Conservation (phyloP, 371 early-diverging fungal species). For the Apophysomyces variabilis region DNA sequence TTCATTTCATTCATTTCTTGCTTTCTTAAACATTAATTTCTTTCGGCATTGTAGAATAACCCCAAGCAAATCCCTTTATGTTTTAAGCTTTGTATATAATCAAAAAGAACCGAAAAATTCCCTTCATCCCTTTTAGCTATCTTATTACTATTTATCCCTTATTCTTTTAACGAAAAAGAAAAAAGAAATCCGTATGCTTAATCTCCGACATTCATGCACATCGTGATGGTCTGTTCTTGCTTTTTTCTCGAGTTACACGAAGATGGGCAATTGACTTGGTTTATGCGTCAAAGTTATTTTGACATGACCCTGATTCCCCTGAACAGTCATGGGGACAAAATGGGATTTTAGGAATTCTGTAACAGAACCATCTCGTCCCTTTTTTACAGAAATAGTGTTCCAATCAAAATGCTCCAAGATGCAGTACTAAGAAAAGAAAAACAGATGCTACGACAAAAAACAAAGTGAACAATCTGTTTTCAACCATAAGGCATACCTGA, state of each 20-base stretch:
- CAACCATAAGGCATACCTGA: too few relatives aligned
- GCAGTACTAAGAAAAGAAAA: too few relatives aligned
- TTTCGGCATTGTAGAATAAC: constrained; percentile 4
- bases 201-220: constrained; percentile 8
- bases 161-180: not conserved
- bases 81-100: not conserved
- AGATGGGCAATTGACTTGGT: not conserved
- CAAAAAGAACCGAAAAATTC: not conserved
- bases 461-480: too few relatives aligned
- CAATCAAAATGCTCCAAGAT: too few relatives aligned
- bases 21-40: too few relatives aligned
- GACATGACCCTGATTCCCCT: too few relatives aligned
- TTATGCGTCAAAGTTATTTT: not conserved
- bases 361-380: too few relatives aligned
- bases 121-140: not conserved
- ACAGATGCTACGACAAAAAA: too few relatives aligned
- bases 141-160: not conserved
- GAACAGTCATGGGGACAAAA: too few relatives aligned
- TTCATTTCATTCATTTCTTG: not conserved
- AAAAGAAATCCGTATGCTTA: not conserved
- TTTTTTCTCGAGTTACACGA: not conserved
- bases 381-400: too few relatives aligned
- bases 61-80: not conserved
- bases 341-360: too few relatives aligned
- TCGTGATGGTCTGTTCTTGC: not conserved